Base-by-base conservation (phyloP, 129 eudicot genomes). In the Kitagawia praeruptora region DNA sequence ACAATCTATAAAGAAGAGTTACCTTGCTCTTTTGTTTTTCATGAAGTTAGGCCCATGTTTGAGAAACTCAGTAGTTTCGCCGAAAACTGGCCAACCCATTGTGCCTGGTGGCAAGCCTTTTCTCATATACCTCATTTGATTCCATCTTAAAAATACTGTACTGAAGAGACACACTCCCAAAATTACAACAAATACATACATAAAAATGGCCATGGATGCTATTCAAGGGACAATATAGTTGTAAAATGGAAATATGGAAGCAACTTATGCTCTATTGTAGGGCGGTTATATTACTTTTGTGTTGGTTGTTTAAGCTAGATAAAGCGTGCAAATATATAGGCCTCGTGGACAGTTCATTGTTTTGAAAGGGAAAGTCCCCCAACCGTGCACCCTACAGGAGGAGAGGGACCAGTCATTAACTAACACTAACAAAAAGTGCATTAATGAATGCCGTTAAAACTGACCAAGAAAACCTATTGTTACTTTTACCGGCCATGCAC, bases 11-110 rank as follows among this genome's bases (percentile, higher is more conserved):
- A 79, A n/a, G 16, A 38, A 23, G 49, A 81, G n/a, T 79, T 14
- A 95, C 99, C 99, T 96, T 90, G 96, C 87, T 88, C 98, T 96
- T 82, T 96, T 93, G 86, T 89, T 92, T 81, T 84, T 96, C 89
- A 96, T 96, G 87, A 96, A 96, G 83, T 80, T 83, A 72, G 99
- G 88, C 1, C 88, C 88, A 37, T 79, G 84, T 71, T 77, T 79
- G 7, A 87, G 79, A 40, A 87, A 84, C 18, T 78, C 82, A 23
- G 74, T 51, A 19, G 88, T 87, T 41, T 84, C 90, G 41, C 90
- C 90, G 64, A 87, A 66, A 72, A 87, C 42, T 18, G 90, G 90
- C 88, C 87, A 87, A 0, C 88, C 90, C 90, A 84, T 87, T 1
- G 90, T 82, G 2, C 90, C 90, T 5, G 86, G 88, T 19, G 90